Conservation (phyloP, 257 asterid species). For the Plectranthus barbatus region DNA sequence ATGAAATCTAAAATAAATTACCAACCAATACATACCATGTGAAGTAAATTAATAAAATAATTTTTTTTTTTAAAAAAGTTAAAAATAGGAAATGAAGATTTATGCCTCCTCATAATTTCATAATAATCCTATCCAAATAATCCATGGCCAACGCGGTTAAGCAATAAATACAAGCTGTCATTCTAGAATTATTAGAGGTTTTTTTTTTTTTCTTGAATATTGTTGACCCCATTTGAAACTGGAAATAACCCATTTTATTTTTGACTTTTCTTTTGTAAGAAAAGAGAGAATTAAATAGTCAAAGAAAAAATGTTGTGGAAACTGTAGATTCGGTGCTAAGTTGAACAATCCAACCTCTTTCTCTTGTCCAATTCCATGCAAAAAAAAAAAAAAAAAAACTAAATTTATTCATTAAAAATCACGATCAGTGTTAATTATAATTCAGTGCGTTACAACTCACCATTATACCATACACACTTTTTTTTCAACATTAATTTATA, state of each 20-base stretch:
- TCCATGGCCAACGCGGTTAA: conserved; percentile 9
- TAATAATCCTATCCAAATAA: background rate
- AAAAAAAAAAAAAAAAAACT: no score
- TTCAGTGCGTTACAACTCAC: conserved; percentile 57
- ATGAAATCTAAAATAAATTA: no score
- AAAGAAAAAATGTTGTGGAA: conserved; percentile 15
- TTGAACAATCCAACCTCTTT: conserved; percentile 14
- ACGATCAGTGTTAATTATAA: conserved; percentile 22
- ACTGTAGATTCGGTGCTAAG: conserved; percentile 32
- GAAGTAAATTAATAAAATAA: no score
- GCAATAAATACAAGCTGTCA: conserved; percentile 13
- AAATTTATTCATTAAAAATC: conserved; percentile 26
- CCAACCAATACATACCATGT: no score
- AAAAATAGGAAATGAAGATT: no score
- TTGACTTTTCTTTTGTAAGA: conserved; percentile 12
- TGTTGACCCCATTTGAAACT: conserved; percentile 27
- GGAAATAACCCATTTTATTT: conserved; percentile 13
- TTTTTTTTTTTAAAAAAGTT: no score
- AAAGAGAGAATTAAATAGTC: conserved; percentile 4
- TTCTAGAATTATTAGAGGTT: conserved; percentile 11
- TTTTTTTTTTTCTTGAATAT: background rate
- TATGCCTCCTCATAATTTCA: background rate
- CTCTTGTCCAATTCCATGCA: conserved; percentile 30
- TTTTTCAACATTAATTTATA: background rate
- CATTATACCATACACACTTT: conserved; percentile 17